Evolutionary conservation across 768 basidiomycete species (phyloP).

Genomic region (Mrakia gelida): DNA sequence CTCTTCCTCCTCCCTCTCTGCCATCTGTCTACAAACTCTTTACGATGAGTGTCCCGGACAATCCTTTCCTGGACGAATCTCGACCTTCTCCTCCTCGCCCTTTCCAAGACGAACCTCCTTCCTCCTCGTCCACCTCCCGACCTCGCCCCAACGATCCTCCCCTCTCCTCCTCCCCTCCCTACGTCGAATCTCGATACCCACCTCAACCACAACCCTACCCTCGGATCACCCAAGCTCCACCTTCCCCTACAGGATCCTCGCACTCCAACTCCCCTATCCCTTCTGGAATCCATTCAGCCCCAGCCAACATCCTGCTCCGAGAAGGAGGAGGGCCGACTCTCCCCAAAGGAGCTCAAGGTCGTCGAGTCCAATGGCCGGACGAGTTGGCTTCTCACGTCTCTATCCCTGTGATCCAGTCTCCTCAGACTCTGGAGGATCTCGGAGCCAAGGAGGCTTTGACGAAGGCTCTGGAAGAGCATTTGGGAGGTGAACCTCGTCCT

Average conservation of each 20-base stretch:
- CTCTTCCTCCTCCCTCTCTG: neutral
- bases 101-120: too few species aligned
- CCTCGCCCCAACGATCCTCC: neutral
- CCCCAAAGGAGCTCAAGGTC: constrained; percentile 7
- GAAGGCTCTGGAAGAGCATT: constrained; percentile 21
- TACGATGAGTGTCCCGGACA: constrained; percentile 19
- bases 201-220: neutral
- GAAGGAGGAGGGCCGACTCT: neutral
- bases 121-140: neutral
- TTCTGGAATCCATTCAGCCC: neutral
- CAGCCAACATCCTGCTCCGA: constrained; percentile 6
- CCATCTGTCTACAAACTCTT: neutral
- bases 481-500: constrained; percentile 10
- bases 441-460: constrained; percentile 25
- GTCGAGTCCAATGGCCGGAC: constrained; percentile 29
- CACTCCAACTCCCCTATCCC: neutral
- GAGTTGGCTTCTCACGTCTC: constrained; percentile 20
- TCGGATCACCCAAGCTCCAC: neutral
- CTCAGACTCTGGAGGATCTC: constrained; percentile 27
- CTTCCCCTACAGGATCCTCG: neutral
- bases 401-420: neutral
- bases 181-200: neutral
- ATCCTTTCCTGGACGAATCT: constrained; percentile 12
- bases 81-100: neutral
- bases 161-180: neutral